These are phyloP conservation scores for Perkinsus marinus DNA, from an alignment of 169 alveolate species.

Conservation along the genomic window DNA sequence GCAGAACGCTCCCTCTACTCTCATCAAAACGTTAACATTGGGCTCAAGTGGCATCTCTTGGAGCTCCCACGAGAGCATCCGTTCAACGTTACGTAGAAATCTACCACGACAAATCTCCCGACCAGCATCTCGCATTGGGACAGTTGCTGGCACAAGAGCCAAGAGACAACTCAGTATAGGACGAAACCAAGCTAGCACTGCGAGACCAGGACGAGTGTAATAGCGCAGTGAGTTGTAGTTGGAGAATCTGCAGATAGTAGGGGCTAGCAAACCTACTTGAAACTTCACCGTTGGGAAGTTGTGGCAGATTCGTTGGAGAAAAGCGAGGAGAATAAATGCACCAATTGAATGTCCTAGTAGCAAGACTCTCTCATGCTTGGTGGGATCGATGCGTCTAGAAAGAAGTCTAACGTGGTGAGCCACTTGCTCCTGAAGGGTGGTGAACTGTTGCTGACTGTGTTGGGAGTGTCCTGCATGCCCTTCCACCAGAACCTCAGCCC, in stretches of 20 bases:
- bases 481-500: neutral
- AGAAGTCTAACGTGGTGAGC: neutral
- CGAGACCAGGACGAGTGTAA: neutral
- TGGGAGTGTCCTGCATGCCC: neutral
- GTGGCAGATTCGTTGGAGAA: neutral
- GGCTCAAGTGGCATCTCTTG: neutral
- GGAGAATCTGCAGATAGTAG: neutral
- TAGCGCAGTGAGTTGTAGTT: neutral
- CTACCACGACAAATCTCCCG: neutral
- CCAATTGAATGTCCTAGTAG: neutral
- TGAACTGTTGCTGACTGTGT: neutral
- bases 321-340: neutral
- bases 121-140: neutral
- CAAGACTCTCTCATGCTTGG: neutral
- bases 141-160: neutral
- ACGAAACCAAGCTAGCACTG: neutral
- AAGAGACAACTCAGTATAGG: neutral
- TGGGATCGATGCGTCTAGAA: neutral
- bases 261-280: neutral
- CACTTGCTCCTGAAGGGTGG: neutral
- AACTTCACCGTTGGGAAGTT: neutral
- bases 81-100: neutral
- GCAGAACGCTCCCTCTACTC: neutral
- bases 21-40: neutral
- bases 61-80: neutral